Percentiles rank a stretch among this genome's conserved stretches.
Evolutionary conservation across 2,329 filamentous ascomycete species (phyloP).

Genomic region (Paramyrothecium roridum): DNA sequence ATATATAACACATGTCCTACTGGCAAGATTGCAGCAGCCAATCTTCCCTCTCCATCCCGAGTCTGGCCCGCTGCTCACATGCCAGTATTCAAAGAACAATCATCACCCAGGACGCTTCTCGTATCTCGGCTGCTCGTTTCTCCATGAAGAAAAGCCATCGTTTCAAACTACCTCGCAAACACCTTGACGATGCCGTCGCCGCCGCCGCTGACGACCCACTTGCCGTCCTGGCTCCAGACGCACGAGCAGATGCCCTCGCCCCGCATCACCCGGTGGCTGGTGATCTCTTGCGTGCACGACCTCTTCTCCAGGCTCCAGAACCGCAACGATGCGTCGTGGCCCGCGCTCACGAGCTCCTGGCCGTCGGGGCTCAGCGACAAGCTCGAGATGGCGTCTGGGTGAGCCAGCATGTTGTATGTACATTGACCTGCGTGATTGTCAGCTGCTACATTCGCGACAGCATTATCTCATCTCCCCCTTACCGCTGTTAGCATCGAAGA

Average conservation of each 20-base stretch:
- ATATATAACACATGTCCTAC: neutral
- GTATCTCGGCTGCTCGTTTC: no score
- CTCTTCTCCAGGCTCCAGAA: constrained; percentile 98
- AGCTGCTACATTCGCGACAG: constrained; percentile 5
- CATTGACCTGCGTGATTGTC: constrained; percentile 72
- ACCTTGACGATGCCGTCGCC: constrained; percentile 97
- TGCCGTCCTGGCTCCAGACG: constrained; percentile 92
- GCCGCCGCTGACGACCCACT: constrained; percentile 91
- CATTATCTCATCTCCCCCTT: constrained; percentile 37
- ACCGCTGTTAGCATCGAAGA: constrained; percentile 99
- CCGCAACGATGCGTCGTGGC: constrained; percentile 90
- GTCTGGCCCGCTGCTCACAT: neutral
- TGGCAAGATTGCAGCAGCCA: neutral
- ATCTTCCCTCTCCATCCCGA: neutral
- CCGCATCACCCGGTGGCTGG: constrained; percentile 87
- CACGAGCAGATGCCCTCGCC: constrained; percentile 93
- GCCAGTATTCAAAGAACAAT: neutral
- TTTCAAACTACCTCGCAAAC: constrained; percentile 54
- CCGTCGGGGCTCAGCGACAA: constrained; percentile 91
- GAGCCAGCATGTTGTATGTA: constrained; percentile 97
- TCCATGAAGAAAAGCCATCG: no score
- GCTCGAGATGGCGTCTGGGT: constrained; percentile 88
- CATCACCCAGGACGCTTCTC: neutral
- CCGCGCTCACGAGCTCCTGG: constrained; percentile 89
- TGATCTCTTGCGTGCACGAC: constrained; percentile 92